phyloP scores from a whole-genome alignment of 306 rosid genomes.

The Quercus dentata region DNA sequence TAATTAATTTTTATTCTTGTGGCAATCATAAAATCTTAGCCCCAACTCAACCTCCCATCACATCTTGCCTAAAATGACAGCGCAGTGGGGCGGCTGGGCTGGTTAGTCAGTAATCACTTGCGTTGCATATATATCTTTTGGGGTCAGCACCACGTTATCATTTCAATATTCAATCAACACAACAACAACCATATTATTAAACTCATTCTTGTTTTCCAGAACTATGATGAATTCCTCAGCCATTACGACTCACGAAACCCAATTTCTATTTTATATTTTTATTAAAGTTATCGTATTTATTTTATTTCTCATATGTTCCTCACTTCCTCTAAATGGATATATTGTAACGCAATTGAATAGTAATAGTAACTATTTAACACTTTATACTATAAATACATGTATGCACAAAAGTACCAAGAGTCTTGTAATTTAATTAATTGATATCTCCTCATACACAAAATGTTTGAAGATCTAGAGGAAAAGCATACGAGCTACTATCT shows the following conservation, averaged over 20 bases:
- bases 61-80: not conserved
- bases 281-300: too few species aligned
- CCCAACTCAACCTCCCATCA: not conserved
- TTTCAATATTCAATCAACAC: not conserved
- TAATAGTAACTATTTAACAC: too few species aligned
- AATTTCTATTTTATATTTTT: too few species aligned
- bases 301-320: too few species aligned
- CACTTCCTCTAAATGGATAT: too few species aligned
- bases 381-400: too few species aligned
- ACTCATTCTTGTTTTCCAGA: not conserved
- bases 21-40: not conserved
- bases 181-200: not conserved
- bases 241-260: too few species aligned
- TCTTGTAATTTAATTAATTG: too few species aligned
- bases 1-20: not conserved
- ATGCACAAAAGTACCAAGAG: too few species aligned
- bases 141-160: not conserved
- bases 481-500: too few species aligned
- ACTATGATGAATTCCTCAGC: not conserved
- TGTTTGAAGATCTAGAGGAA: too few species aligned
- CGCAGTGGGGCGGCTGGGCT: not conserved
- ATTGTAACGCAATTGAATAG: too few species aligned
- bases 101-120: not conserved
- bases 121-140: not conserved
- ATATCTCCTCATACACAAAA: fast-evolving